Evolutionary conservation across 2,329 filamentous ascomycete genomes (phyloP).

Genomic region (Graphiopsis chlorocephala): DNA sequence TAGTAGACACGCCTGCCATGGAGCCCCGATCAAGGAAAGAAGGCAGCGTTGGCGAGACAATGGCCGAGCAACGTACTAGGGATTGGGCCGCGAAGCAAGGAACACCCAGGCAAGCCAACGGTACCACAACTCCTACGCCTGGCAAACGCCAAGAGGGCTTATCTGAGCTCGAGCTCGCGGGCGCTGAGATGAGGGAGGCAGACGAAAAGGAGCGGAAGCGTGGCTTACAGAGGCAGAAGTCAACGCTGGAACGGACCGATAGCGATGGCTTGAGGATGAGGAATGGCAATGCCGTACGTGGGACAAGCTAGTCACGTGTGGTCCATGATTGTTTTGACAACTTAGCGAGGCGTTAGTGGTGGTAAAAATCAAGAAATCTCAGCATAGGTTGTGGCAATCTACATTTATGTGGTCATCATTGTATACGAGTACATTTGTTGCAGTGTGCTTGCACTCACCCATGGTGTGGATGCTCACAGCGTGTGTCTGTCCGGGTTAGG

Average conservation of each 20-base stretch:
- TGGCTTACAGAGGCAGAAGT: conserved; percentile 22
- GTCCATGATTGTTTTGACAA: neutral
- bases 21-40: conserved; percentile 21
- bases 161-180: conserved; percentile 34
- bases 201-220: conserved; percentile 29
- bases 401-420: neutral
- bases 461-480: no score
- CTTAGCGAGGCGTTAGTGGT: conserved; percentile 17
- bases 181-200: conserved; percentile 34
- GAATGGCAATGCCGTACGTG: conserved; percentile 6
- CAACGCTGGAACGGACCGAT: conserved; percentile 5
- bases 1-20: conserved; percentile 16
- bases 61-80: conserved; percentile 34
- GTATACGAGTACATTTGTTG: no score
- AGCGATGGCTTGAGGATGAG: conserved; percentile 15
- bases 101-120: conserved; percentile 5
- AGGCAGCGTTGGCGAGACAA: conserved; percentile 24
- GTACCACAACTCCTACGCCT: conserved; percentile 8
- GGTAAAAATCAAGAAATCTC: neutral
- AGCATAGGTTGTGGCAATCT: neutral
- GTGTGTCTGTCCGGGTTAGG: neutral
- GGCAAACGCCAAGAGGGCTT: conserved; percentile 28
- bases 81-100: conserved; percentile 34
- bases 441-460: no score
- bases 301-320: neutral